phyloP scores from a whole-genome alignment of 2,329 filamentous ascomycete genomes.

The Calonectria fujianensis region DNA sequence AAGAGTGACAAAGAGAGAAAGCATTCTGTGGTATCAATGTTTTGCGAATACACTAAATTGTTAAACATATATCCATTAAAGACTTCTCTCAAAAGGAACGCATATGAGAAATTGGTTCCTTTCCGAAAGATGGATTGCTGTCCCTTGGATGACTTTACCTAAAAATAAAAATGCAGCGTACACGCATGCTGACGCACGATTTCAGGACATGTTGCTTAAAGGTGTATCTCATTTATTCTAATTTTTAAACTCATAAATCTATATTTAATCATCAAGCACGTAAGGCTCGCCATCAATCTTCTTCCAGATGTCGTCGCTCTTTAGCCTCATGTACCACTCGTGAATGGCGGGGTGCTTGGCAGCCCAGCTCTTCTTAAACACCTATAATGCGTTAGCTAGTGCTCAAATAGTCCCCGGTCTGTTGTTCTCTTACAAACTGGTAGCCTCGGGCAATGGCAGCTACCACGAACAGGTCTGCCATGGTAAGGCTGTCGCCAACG shows the following conservation, averaged over 20 bases:
- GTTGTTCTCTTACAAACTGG: conserved; percentile 23
- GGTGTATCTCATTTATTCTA: not conserved
- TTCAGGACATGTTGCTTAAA: not conserved
- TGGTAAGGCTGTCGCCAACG: conserved; percentile 31
- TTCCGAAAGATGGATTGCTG: not conserved
- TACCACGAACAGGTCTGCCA: conserved; percentile 39
- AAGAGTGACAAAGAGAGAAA: not conserved
- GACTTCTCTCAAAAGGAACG: not conserved
- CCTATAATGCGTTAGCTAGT: conserved; percentile 7
- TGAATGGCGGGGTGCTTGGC: conserved; percentile 37
- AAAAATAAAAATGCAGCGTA: not conserved
- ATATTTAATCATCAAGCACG: conserved; percentile 33
- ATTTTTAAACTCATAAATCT: not conserved
- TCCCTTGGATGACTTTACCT: not conserved
- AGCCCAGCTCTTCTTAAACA: conserved; percentile 40
- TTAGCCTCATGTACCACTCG: conserved; percentile 35
- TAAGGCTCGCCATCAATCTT: conserved; percentile 42
- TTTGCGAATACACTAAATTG: not conserved
- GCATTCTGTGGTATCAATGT: too few species aligned
- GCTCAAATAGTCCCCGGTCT: too few species aligned
- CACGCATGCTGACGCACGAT: not conserved
- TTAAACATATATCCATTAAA: not conserved
- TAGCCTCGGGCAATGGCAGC: conserved; percentile 38
- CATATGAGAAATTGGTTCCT: not conserved
- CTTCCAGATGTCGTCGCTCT: conserved; percentile 40